Evolutionary conservation across 306 rosid species (phyloP), one percentile per base, ranked within the genome.

Genomic region (Medicago lupulina): DNA sequence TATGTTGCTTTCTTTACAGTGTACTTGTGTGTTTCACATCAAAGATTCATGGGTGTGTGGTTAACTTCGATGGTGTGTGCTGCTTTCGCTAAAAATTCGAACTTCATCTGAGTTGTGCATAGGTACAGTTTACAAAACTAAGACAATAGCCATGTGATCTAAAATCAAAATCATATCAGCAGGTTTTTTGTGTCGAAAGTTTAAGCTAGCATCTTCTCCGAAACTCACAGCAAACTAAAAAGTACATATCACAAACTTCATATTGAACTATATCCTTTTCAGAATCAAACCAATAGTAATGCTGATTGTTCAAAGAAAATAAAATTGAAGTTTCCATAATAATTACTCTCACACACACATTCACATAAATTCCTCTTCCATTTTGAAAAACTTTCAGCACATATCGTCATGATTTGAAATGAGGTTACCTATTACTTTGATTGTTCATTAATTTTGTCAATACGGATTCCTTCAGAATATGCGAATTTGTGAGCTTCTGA

Each of bases 391-490:
- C n/a, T n/a, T n/a, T n/a, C 18, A 68, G 72, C 58, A 78, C 14
- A 68, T 71, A 40, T 31, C 51, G 2, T 41, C 2, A 4, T 51
- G 19, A 5, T 40, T 19, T 50, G 62, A 63, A 82, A 44, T 76
- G 62, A 11, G 62, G 53, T 36, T 46, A 46, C 34, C 34, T 46
- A 41, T 50, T 89, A 95, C 99, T 90, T 88, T 54, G 87, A 65
- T 82, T 85, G 66, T 23, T 92, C 93, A 34, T 86, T 90, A 57
- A 95, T 85, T 80, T 75, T 87, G 76, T 90, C 87, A 6, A 92
- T 89, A 39, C 84, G 88, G 36, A 95, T 95, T 82, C 97, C 99
- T 84, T 88, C 96, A 19, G 77, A 71, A 83, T 95, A 90, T 3
- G 88, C 1, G 41, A 70, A 75, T 14, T 76, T 78, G 79, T 95